These are phyloP conservation scores for Chenopodium formosanum DNA, from an alignment of 148 eudicot species.

Conservation along the genomic window DNA sequence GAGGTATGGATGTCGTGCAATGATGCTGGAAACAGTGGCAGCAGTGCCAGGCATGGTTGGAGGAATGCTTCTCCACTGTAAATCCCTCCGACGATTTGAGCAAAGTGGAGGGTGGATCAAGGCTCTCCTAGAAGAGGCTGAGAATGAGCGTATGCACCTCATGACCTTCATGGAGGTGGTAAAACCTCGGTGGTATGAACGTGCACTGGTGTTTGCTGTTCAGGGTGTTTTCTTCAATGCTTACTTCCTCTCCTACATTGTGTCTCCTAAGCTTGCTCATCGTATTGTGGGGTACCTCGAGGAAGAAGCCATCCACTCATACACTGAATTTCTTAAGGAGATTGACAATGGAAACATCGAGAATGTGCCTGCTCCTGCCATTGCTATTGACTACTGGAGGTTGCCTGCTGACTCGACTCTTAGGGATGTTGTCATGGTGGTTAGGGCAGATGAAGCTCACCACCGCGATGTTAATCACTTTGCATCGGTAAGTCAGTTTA, in stretches of 20 bases:
- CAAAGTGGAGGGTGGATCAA: slow-evolving; percentile 96
- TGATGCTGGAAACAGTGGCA: slow-evolving; percentile 91
- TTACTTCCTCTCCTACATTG: slow-evolving; percentile 64
- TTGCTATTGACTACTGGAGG: slow-evolving; percentile 85
- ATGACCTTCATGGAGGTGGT: slow-evolving; percentile 91
- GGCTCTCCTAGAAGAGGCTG: slow-evolving; percentile 81
- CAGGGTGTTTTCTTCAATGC: slow-evolving; percentile 94
- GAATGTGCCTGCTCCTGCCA: slow-evolving; percentile 83
- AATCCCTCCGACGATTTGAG: slow-evolving; percentile 73
- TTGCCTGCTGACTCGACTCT: slow-evolving; percentile 58
- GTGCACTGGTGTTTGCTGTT: slow-evolving; percentile 67
- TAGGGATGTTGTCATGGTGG: slow-evolving; percentile 71
- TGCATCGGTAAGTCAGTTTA: slow-evolving; percentile 59
- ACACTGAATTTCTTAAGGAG: slow-evolving; percentile 79
- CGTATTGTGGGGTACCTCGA: slow-evolving; percentile 78
- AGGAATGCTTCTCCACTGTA: slow-evolving; percentile 85
- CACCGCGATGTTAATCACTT: slow-evolving; percentile 91
- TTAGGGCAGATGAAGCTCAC: slow-evolving; percentile 97
- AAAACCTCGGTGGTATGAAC: slow-evolving; percentile 77
- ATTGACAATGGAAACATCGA: slow-evolving; percentile 66
- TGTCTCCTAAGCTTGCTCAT: slow-evolving; percentile 81
- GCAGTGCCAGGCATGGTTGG: slow-evolving; percentile 97
- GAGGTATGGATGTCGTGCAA: slow-evolving; percentile 84
- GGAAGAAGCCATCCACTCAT: slow-evolving; percentile 88
- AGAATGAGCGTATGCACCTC: slow-evolving; percentile 94